These are phyloP conservation scores for Plasmodium malariae DNA, from an alignment of 169 alveolate species.

Conservation along the genomic window DNA sequence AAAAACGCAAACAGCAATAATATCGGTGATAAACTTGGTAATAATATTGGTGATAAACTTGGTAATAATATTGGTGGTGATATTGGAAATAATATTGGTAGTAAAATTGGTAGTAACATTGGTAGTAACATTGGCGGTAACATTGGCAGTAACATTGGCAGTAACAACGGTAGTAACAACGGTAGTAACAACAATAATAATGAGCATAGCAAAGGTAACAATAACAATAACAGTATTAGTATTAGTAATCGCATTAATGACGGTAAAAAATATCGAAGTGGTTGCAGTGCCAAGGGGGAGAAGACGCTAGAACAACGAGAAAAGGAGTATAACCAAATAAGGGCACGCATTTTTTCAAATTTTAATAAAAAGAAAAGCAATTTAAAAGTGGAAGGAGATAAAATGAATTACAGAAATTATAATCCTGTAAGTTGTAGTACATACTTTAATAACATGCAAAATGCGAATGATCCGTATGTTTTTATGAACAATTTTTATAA, in stretches of 20 bases:
- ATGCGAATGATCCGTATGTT: not conserved
- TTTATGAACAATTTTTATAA: slow-evolving; percentile 18
- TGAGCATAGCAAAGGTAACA: not conserved
- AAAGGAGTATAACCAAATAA: slow-evolving; percentile 41
- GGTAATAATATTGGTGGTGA: too few species aligned
- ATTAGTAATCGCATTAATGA: not conserved
- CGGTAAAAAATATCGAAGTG: not conserved
- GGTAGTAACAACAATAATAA: not conserved
- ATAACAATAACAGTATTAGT: not conserved
- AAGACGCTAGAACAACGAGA: slow-evolving; percentile 66
- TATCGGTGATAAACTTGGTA: too few species aligned
- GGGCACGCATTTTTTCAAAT: slow-evolving; percentile 67
- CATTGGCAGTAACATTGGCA: not conserved
- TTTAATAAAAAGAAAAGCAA: slow-evolving; percentile 48
- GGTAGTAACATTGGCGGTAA: too few species aligned
- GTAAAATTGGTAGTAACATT: too few species aligned
- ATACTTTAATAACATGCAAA: not conserved
- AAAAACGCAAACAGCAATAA: too few species aligned
- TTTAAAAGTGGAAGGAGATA: not conserved
- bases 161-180: too few species aligned
- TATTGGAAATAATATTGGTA: too few species aligned
- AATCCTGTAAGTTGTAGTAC: not conserved
- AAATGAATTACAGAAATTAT: not conserved
- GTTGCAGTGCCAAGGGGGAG: not conserved
- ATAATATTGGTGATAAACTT: too few species aligned